These are phyloP conservation scores for Pseudonitzschia multiseries DNA, from an alignment of 108 stramenopile genomes.

Conservation along the genomic window DNA sequence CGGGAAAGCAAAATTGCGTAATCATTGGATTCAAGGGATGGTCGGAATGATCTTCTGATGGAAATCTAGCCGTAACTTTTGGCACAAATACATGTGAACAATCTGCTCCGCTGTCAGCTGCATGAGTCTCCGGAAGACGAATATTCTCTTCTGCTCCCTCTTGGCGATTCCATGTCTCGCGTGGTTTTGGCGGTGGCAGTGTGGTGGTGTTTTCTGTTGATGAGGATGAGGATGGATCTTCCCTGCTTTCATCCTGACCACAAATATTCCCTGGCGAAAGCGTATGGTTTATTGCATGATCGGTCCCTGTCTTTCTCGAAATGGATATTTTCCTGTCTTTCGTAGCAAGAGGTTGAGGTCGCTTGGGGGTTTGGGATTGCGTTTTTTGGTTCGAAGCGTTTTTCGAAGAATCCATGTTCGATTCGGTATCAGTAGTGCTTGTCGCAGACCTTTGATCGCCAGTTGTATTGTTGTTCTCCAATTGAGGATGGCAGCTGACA, in stretches of 20 bases:
- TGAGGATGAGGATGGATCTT: conserved; percentile 10
- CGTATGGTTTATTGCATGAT: conserved; percentile 18
- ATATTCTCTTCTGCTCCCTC: conserved; percentile 40
- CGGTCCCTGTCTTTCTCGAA: conserved; percentile 15
- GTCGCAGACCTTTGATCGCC: not conserved
- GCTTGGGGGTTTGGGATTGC: too few relatives aligned
- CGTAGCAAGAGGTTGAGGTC: too few relatives aligned
- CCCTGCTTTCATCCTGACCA: conserved; percentile 14
- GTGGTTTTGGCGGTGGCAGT: conserved; percentile 33
- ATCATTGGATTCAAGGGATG: conserved; percentile 84
- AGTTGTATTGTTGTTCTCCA: conserved; percentile 1
- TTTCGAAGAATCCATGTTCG: too few relatives aligned
- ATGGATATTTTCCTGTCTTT: not conserved
- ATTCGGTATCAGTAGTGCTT: not conserved
- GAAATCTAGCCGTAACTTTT: conserved; percentile 76
- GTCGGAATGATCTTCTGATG: conserved; percentile 63
- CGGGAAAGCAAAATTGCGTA: conserved; percentile 81
- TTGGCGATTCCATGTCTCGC: conserved; percentile 35
- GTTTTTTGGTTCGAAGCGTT: too few relatives aligned
- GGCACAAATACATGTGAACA: conserved; percentile 51
- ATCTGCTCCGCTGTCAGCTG: not conserved
- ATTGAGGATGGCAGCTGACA: conserved; percentile 47
- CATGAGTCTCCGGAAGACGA: conserved; percentile 27
- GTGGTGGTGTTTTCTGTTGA: not conserved
- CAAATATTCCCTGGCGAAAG: conserved; percentile 2